Evolutionary conservation across 73 alveolate genomes (phyloP).

Genomic region (Stentor coeruleus): DNA sequence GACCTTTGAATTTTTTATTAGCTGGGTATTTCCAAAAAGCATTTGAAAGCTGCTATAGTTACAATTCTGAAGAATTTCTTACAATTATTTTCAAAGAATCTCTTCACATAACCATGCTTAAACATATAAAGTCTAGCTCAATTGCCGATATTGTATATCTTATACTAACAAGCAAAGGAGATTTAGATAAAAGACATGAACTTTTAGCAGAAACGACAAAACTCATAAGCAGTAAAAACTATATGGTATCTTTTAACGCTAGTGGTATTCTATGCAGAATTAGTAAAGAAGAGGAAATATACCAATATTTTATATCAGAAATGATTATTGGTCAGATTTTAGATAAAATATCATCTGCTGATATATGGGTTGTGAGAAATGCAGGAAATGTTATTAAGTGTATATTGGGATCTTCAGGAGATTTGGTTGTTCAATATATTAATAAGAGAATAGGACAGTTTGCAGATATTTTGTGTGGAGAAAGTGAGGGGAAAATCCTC

Average conservation of each 20-base stretch:
- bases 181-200: not conserved
- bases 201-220: not conserved
- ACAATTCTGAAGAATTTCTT: not conserved
- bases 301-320: not conserved
- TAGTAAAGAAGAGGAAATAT: not conserved
- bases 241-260: not conserved
- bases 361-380: no score
- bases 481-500: not conserved
- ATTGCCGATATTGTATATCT: constrained; percentile 2
- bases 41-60: not conserved
- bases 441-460: no score
- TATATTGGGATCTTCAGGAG: not conserved
- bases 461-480: not conserved
- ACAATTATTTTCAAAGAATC: not conserved
- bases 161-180: not conserved
- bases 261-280: not conserved
- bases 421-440: no score
- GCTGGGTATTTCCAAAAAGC: constrained; percentile 27
- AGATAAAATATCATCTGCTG: not conserved
- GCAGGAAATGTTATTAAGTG: not conserved
- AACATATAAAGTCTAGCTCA: not conserved
- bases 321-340: not conserved
- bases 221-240: no score
- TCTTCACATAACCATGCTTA: not conserved
- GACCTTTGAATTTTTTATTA: not conserved